Conservation (phyloP, 2,329 filamentous ascomycete genomes). For the Elsinoe australis region DNA sequence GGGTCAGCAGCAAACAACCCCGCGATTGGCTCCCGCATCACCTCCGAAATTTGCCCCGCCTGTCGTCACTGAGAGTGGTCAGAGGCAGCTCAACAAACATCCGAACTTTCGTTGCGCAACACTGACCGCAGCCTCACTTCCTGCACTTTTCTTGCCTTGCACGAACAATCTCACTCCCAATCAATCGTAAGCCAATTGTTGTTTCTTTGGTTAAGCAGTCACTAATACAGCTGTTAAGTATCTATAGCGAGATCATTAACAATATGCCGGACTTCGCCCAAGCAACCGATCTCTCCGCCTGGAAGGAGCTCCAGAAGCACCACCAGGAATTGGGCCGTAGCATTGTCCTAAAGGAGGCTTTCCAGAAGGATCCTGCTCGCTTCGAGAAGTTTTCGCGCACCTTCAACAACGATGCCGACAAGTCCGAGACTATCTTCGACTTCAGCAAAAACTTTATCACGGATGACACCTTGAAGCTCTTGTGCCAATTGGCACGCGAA, state of each 20-base stretch:
- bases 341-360: slow-evolving; percentile 85
- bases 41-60: slow-evolving; percentile 11
- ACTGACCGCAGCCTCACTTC: slow-evolving; percentile 3
- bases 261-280: slow-evolving; percentile 63
- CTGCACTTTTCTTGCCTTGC: not conserved
- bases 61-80: slow-evolving; percentile 8
- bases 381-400: slow-evolving; percentile 85
- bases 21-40: slow-evolving; percentile 8
- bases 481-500: slow-evolving; percentile 86
- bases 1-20: slow-evolving; percentile 7
- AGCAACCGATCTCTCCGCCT: slow-evolving; percentile 76
- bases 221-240: not conserved
- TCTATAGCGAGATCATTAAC: slow-evolving; percentile 9
- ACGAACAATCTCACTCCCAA: not conserved
- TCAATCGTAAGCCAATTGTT: not conserved
- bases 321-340: slow-evolving; percentile 74
- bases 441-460: slow-evolving; percentile 99
- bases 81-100: slow-evolving; percentile 14
- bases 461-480: slow-evolving; percentile 78
- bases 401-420: slow-evolving; percentile 71
- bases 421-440: slow-evolving; percentile 87
- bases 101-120: slow-evolving; percentile 12
- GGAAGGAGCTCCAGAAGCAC: slow-evolving; percentile 83
- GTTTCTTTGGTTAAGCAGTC: not conserved
- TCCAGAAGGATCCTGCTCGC: slow-evolving; percentile 74